Evolutionary conservation across 805 yeast genomes (phyloP), one percentile per base, ranked within the genome.

Genomic region (Yarrowia deformans): DNA sequence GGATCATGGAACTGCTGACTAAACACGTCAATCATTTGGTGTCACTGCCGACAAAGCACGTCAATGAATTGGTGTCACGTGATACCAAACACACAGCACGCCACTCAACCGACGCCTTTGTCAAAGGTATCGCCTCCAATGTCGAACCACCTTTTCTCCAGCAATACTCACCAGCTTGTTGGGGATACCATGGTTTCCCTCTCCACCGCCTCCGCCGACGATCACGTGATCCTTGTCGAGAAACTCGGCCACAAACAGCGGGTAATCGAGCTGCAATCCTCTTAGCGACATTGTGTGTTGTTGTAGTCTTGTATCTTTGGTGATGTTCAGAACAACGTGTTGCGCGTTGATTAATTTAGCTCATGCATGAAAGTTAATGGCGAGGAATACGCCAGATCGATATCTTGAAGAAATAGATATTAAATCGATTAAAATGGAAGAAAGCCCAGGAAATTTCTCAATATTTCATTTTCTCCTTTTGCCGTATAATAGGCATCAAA

Each of bases 191-290:
- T 91, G 89, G 75, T 88, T 88, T 10, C 97, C 97, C 77, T 91
- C 97, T 34, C 98, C 98, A 39, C 98, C 98, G 55, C 99, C 99
- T 50, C 99, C 99, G 2, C 92, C 87, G 37, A 89, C 89, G 61
- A 93, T 77, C 35, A 93, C 77, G 1, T 88, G 84, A 70, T 81
- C 79, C 71, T 87, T 84, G 72, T 85, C 82, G 55, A 88, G 81
- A 76, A 91, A 93, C 70, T 86, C 85, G 67, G 94, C 88, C 2
- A 92, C 94, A 73, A 89, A 90, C 13, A 93, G 83, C 1, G 99
- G 98, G 48, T 75, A 75, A 32, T 75, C 77, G 34, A 76, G 72
- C 45, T 78, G 73, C 32, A 71, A 37, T 9, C 60, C 39, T 60
- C 66, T 10, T 3, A 43, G 37, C 2, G 66, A 43, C 66, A 60